Evolutionary conservation across 2,329 filamentous ascomycete genomes (phyloP).

Genomic region (Mycogone perniciosa): DNA sequence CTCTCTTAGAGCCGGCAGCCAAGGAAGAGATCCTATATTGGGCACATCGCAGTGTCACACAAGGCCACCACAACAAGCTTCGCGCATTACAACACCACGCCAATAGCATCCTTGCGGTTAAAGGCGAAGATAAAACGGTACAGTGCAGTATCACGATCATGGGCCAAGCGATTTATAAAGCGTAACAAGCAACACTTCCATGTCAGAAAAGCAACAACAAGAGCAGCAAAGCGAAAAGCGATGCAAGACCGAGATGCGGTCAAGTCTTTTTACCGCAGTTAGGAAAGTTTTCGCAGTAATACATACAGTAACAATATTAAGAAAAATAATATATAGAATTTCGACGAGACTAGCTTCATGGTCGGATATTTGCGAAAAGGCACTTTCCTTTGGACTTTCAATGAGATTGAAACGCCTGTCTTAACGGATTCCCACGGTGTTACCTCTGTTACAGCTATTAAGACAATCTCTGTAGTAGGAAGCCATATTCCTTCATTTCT

Average conservation of each 20-base stretch:
- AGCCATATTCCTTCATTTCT: background rate
- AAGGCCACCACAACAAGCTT: background rate
- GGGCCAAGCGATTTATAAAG: background rate
- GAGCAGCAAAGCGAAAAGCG: background rate
- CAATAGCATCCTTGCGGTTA: background rate
- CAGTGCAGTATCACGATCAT: background rate
- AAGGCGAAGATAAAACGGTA: background rate
- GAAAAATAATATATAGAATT: background rate
- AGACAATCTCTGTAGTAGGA: background rate
- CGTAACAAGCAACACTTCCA: background rate
- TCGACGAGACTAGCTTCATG: background rate
- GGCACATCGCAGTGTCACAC: background rate
- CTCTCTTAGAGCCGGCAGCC: too few species aligned
- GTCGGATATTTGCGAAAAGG: background rate
- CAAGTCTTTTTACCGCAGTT: background rate
- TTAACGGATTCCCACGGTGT: background rate
- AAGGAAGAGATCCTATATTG: too few species aligned
- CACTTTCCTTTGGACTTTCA: background rate
- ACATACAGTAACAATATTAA: background rate
- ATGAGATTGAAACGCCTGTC: background rate
- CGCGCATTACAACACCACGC: background rate
- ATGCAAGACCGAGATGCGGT: background rate
- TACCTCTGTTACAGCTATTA: background rate
- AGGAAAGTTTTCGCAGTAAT: background rate
- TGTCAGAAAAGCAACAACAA: background rate